Base-by-base conservation (phyloP, 768 basidiomycete species). In the Lactarius vividus region DNA sequence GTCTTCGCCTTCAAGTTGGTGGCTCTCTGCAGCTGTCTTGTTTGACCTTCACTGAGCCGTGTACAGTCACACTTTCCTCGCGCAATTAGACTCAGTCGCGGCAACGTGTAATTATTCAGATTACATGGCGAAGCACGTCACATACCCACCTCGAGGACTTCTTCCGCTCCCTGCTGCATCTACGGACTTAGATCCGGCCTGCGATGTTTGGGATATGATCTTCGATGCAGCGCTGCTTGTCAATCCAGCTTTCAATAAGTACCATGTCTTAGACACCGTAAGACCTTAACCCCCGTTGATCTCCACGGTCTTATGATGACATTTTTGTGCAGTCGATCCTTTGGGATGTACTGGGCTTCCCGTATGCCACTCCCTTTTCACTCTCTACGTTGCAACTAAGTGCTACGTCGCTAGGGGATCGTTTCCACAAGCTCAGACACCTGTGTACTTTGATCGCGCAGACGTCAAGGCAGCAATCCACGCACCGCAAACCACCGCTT, bases 341-440 rank as follows among this genome's bases (percentile, higher is more conserved):
- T 15, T 91, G 88, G 89, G 89, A 91, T 66, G 88, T 91, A 7
- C 85, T 91, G 35, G 89, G 89, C n/a, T 91, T 88, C 81, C 89
- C 89, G 85, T 88, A 84, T 73, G 1, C 9, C 37, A 3, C 9
- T 7, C 5, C 8, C 1, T 23, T 57, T 56, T 39, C 28, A 2
- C 15, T 23, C 40, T 23, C 55, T 64, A 8, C 37, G 58, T 40
- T 13, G 53, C 23, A 3, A 31, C 16, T 26, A 16, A 31, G 31
- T 28, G 5, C 7, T 15, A 4, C 8, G 20, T 26, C 55, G 23
- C 18, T 10, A 87, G 85, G 2, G 86, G 85, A 10, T 83, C 85
- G n/a, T n/a, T n/a, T n/a, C n/a, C n/a, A n/a, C n/a, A n/a, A 35
- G 70, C 72, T 5, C 88, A 89, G 70, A 61, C 83, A 0, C 89